Evolutionary conservation across 257 asterid genomes (phyloP).

Genomic region (Paulownia fortunei): DNA sequence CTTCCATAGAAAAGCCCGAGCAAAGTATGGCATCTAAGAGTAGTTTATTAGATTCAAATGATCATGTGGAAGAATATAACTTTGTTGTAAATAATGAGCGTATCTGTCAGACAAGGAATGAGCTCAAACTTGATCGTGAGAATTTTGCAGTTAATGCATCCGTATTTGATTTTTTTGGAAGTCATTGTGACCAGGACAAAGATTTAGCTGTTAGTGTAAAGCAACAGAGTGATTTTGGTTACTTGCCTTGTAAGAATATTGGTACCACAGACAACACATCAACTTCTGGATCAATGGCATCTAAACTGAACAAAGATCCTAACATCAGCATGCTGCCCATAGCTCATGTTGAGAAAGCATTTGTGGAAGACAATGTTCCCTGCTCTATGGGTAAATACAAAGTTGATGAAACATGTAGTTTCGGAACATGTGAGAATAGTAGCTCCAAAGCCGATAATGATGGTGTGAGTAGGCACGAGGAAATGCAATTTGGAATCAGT

Average conservation of each 20-base stretch:
- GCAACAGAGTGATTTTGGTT: conserved; percentile 31
- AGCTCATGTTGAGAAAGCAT: conserved; percentile 32
- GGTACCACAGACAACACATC: conserved; percentile 26
- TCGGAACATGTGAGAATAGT: conserved; percentile 27
- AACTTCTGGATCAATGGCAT: conserved; percentile 27
- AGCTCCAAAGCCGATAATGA: conserved; percentile 31
- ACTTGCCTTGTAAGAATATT: conserved; percentile 19
- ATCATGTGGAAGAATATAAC: conserved; percentile 35
- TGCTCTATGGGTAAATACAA: conserved; percentile 36
- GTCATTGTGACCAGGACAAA: conserved; percentile 34
- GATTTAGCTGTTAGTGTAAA: conserved; percentile 29
- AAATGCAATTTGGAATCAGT: conserved; percentile 29
- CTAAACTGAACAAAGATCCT: conserved; percentile 31
- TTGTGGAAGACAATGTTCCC: conserved; percentile 29
- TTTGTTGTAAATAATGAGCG: conserved; percentile 25
- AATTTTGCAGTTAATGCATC: conserved; percentile 37
- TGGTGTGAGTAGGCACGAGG: conserved; percentile 30
- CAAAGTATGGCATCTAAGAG: conserved; percentile 31
- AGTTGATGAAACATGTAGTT: conserved; percentile 29
- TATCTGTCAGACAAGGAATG: conserved; percentile 33
- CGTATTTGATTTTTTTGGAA: conserved; percentile 34
- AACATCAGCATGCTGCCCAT: conserved; percentile 28
- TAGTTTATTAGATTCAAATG: conserved; percentile 37
- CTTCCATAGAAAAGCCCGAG: conserved; percentile 35
- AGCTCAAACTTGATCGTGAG: conserved; percentile 32